These are phyloP conservation scores for Infundibulicybe gibba DNA, from an alignment of 768 basidiomycete species.

Conservation along the genomic window DNA sequence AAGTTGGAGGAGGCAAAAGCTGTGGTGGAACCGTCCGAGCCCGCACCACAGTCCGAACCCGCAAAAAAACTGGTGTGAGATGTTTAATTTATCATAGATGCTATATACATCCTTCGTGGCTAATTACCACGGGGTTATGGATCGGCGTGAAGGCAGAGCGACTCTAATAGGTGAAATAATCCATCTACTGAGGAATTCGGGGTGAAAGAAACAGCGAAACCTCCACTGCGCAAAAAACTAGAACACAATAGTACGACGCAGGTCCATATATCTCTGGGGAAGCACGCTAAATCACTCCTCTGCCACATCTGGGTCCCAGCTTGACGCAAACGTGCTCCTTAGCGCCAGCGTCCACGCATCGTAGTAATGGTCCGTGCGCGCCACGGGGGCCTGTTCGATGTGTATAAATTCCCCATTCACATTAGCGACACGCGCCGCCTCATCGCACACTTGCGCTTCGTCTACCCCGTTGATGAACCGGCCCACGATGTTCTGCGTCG, in stretches of 20 bases:
- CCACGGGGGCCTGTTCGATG: constrained; percentile 31
- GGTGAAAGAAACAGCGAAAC: too few relatives aligned
- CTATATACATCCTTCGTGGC: too few relatives aligned
- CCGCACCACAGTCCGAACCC: too few relatives aligned
- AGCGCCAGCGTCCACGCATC: constrained; percentile 31
- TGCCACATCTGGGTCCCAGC: constrained; percentile 4
- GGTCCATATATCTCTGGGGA: too few relatives aligned
- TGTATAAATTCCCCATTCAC: constrained; percentile 38
- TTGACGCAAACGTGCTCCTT: constrained; percentile 22
- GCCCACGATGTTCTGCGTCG: constrained; percentile 43
- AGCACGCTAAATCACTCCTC: too few relatives aligned
- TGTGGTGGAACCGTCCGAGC: not conserved
- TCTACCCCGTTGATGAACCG: constrained; percentile 36
- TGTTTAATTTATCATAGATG: too few relatives aligned
- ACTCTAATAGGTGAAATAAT: too few relatives aligned
- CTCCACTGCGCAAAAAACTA: not conserved
- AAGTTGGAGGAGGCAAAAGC: constrained; percentile 13
- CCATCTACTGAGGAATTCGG: too few relatives aligned
- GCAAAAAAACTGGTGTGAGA: too few relatives aligned
- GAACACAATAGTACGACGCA: too few relatives aligned
- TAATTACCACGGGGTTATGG: too few relatives aligned
- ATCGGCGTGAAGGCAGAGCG: not conserved
- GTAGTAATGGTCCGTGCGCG: constrained; percentile 19
- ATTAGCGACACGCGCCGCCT: constrained; percentile 14
- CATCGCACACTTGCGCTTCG: constrained; percentile 23